A percentile compares a stretch with the other conserved stretches of the same genome.
phyloP scores from a whole-genome alignment of 1,139 yeast genomes.

The Suhomyces anneliseae region DNA sequence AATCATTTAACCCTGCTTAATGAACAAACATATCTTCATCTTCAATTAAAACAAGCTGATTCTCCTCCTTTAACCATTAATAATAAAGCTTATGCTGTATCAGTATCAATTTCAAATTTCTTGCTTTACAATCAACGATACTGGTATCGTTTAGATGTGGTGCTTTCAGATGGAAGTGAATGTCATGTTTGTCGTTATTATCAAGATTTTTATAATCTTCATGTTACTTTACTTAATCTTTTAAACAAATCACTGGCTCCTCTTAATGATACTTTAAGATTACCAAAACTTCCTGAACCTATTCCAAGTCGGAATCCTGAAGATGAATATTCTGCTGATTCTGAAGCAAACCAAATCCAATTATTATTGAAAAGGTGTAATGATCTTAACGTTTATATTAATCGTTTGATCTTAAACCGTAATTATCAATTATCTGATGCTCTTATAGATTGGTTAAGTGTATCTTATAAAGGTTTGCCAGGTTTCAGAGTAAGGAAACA shows the following conservation, averaged over 20 bases:
- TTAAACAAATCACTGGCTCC: slow-evolving; percentile 17
- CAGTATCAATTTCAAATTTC: slow-evolving; percentile 36
- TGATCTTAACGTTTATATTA: slow-evolving; percentile 38
- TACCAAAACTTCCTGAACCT: slow-evolving; percentile 48
- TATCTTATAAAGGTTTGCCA: slow-evolving; percentile 21
- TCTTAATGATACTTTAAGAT: slow-evolving; percentile 17
- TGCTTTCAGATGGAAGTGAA: slow-evolving; percentile 31
- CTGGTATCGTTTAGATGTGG: slow-evolving; percentile 46
- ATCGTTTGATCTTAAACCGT: slow-evolving; percentile 26
- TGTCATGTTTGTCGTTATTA: slow-evolving; percentile 38
- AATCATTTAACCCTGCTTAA: slow-evolving; percentile 9
- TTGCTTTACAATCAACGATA: slow-evolving; percentile 35
- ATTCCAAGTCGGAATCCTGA: slow-evolving; percentile 26
- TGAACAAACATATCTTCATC: slow-evolving; percentile 21
- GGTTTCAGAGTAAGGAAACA: slow-evolving; percentile 18
- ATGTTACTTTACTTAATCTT: slow-evolving; percentile 26
- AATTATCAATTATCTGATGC: slow-evolving; percentile 27
- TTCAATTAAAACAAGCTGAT: slow-evolving; percentile 20
- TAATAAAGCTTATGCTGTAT: slow-evolving; percentile 32
- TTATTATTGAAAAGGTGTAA: slow-evolving; percentile 30
- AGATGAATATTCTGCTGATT: slow-evolving; percentile 8
- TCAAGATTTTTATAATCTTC: slow-evolving; percentile 46
- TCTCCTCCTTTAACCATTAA: slow-evolving; percentile 31
- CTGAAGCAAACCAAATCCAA: slow-evolving; percentile 16
- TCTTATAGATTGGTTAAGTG: slow-evolving; percentile 36